A percentile compares a stretch with the other conserved stretches of the same genome.
These are phyloP conservation scores for Samsoniella hepiali DNA, from an alignment of 2,329 filamentous ascomycete species.

Conservation along the genomic window DNA sequence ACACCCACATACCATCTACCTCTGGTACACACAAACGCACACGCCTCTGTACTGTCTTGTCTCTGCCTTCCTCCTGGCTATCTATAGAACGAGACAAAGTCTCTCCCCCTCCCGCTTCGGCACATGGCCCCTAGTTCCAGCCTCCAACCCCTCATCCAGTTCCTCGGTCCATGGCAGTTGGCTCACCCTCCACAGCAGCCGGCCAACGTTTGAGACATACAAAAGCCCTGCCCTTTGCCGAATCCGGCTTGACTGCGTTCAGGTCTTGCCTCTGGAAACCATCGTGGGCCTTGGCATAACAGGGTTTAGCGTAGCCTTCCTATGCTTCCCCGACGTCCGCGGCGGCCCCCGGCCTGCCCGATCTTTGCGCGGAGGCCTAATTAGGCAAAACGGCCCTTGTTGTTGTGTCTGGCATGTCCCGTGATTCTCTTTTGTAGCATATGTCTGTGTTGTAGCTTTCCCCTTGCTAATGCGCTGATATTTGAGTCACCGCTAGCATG, in stretches of 20 bases:
- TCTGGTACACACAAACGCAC: neutral
- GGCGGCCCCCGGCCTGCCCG: slow-evolving; percentile 1
- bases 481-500: neutral
- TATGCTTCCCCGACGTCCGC: neutral
- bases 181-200: neutral
- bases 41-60: neutral
- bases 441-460: neutral
- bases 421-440: neutral
- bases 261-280: neutral
- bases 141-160: slow-evolving; percentile 4
- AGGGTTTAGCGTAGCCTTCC: neutral
- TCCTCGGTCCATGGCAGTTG: neutral
- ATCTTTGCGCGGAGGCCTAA: neutral
- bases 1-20: neutral
- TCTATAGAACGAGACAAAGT: slow-evolving; percentile 13
- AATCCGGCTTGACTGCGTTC: neutral
- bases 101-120: slow-evolving; percentile 2
- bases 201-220: neutral
- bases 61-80: neutral
- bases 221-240: neutral
- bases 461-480: neutral
- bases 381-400: neutral
- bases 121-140: slow-evolving; percentile 10
- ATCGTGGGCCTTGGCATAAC: too few species aligned
- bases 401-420: neutral